Base-by-base conservation (phyloP, 805 yeast genomes). In the Metschnikowia vanudenii region DNA sequence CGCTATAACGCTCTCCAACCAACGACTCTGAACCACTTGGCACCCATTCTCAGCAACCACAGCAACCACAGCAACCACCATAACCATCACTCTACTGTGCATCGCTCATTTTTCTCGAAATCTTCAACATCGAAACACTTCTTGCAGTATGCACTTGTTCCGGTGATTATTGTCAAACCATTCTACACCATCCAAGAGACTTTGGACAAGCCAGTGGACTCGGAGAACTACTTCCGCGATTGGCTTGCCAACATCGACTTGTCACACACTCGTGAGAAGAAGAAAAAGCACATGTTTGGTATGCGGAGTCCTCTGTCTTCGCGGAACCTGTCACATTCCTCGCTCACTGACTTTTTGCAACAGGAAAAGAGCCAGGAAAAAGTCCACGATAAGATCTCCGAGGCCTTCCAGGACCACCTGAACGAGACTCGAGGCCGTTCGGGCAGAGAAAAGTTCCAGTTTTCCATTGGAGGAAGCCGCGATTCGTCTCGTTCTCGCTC, bases 151-250 rank as follows among this genome's bases (percentile, higher is more conserved):
- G 75, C 76, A 0, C 59, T 70, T 47, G 75, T 72, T 2, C 77
- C 77, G 9, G 76, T 71, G 26, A 70, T 72, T 35, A 59, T 71
- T 12, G 75, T 72, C 3, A 72, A 72, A 51, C 74, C 77, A 1
- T 57, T 58, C 22, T 69, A 70, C 51, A 57, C 61, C 35, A 61
- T 64, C 45, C 52, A 54, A n/a, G 71, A 65, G 45, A 50, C 46
- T 29, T 60, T 72, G 40, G 52, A 55, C 0, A 48, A 47, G 9
- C 72, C 73, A 3, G 57, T 72, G n/a, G 65, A 64, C 22, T 53
- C 62, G 8, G 65, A 61, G 37, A 41, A 52, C n/a, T 72, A 71
- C 53, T 72, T 72, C 50, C 61, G 60, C 44, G 59, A 67, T 47
- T 67, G 67, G 68, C 50, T 71, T 7, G 59, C 58, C 32, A 47